Evolutionary conservation across 805 yeast species (phyloP).

Genomic region (Ogataea haglerorum): DNA sequence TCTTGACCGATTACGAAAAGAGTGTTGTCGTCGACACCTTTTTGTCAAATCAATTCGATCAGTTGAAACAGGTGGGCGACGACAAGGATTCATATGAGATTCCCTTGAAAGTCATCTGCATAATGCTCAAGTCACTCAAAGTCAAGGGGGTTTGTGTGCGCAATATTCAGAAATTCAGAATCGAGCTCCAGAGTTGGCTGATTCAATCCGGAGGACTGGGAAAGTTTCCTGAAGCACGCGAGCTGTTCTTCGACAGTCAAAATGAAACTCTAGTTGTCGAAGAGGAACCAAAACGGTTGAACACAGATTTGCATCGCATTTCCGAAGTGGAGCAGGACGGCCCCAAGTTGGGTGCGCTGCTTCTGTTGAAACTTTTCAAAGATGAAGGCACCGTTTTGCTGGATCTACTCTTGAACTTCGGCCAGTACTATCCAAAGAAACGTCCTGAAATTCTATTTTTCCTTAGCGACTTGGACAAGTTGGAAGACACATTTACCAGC

Average conservation of each 20-base stretch:
- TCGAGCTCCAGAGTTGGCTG: slow-evolving; percentile 57
- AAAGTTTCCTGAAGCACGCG: slow-evolving; percentile 56
- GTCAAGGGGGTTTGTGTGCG: slow-evolving; percentile 40
- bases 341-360: slow-evolving; percentile 1
- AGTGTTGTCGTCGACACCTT: slow-evolving; percentile 71
- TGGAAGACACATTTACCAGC: slow-evolving; percentile 14
- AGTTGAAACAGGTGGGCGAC: slow-evolving; percentile 32
- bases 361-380: slow-evolving; percentile 3
- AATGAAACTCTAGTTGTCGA: neutral
- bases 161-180: slow-evolving; percentile 48
- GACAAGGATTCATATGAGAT: slow-evolving; percentile 12
- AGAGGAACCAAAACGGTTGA: neutral
- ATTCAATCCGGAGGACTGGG: slow-evolving; percentile 61
- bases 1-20: slow-evolving; percentile 55
- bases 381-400: slow-evolving; percentile 1
- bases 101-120: slow-evolving; percentile 52
- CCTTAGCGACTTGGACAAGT: slow-evolving; percentile 22
- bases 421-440: slow-evolving; percentile 8
- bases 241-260: slow-evolving; percentile 37
- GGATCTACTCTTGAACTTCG: slow-evolving; percentile 3
- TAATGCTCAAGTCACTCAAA: slow-evolving; percentile 56
- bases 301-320: slow-evolving; percentile 1
- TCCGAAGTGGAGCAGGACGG: slow-evolving; percentile 7
- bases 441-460: slow-evolving; percentile 21
- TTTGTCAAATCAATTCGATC: slow-evolving; percentile 51